Evolutionary conservation across 2,329 filamentous ascomycete genomes (phyloP), one percentile per base, ranked within the genome.

Genomic region (Tolypocladium pustulatum): DNA sequence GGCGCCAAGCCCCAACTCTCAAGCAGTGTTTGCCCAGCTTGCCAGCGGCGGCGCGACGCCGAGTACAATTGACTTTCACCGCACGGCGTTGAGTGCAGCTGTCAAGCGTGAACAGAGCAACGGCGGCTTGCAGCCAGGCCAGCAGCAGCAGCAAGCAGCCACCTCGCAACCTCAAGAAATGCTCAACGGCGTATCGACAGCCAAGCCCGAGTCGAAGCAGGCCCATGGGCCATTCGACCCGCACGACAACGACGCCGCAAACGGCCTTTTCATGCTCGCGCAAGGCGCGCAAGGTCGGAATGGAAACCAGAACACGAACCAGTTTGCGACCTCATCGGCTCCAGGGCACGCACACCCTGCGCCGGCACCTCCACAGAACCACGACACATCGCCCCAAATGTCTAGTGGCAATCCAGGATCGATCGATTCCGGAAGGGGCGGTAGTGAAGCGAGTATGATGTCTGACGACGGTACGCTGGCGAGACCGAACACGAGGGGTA

Each of bases 211-310:
- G 64, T 59, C 73, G 17, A 84, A 80, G 66, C 74, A 80, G 13
- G 69, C 78, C 1, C 73, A 81, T 0, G 88, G 90, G 57, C 83
- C 87, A 5, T 95, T 91, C 68, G 88, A 92, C 60, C 89, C 91
- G 49, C 91, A 96, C 73, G 93, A 96, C 57, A 96, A 93, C 66
- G 93, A 96, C 75, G 94, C 93, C 51, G 94, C 93, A 56, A 97
- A 97, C 70, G 92, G 94, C 36, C 80, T 99, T 0, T 95, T 91
- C 67, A 88, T 97, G 82, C 80, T 99, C 60, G 92, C 94, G 1
- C 88, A 72, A 74, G 85, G 76, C 60, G 92, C 93, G 1, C 88
- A 72, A 75, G 85, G 75, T 81, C 87, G 70, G 74, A 86, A 76
- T 79, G 83, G 75, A 75, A 80, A 71, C 61, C 84, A 77, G 62